Evolutionary conservation across 176 grass and related monocot genomes (phyloP).

Genomic region (Oryza coarctata): DNA sequence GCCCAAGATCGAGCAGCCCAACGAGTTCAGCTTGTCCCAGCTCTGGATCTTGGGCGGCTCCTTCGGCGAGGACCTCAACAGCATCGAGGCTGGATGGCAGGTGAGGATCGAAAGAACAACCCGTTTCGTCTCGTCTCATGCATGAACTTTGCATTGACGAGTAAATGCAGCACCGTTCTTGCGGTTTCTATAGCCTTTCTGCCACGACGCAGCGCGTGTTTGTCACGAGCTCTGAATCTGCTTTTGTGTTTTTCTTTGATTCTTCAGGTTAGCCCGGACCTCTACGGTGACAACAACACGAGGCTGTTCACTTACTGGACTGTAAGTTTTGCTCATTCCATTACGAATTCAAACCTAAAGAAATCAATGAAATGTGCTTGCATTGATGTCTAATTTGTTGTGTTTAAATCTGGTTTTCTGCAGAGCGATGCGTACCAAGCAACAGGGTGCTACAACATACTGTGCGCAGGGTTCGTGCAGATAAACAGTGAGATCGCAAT

Average conservation of each 20-base stretch:
- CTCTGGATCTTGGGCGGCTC: conserved; percentile 88
- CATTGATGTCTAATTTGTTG: neutral
- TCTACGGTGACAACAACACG: conserved; percentile 91
- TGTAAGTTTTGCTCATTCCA: conserved; percentile 38
- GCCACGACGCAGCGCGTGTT: neutral
- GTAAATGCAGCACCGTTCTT: conserved; percentile 47
- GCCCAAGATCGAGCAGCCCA: conserved; percentile 72
- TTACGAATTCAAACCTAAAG: neutral
- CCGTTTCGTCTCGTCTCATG: neutral
- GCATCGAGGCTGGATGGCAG: conserved; percentile 97
- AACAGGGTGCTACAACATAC: conserved; percentile 92
- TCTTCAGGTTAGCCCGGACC: conserved; percentile 81
- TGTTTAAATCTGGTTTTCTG: neutral
- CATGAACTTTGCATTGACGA: conserved; percentile 31
- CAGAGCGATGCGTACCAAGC: conserved; percentile 90
- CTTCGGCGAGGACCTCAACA: conserved; percentile 85
- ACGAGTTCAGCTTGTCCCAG: conserved; percentile 91
- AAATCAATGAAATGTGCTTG: neutral
- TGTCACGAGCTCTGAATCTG: conserved; percentile 49
- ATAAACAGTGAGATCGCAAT: conserved; percentile 85
- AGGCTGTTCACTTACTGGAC: conserved; percentile 98
- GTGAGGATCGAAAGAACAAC: conserved; percentile 36
- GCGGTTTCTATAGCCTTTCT: conserved; percentile 12
- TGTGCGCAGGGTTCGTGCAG: conserved; percentile 93
- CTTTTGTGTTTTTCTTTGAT: conserved; percentile 1